Conservation (phyloP, 2,329 filamentous ascomycete genomes). For the Byssothecium circinans region DNA sequence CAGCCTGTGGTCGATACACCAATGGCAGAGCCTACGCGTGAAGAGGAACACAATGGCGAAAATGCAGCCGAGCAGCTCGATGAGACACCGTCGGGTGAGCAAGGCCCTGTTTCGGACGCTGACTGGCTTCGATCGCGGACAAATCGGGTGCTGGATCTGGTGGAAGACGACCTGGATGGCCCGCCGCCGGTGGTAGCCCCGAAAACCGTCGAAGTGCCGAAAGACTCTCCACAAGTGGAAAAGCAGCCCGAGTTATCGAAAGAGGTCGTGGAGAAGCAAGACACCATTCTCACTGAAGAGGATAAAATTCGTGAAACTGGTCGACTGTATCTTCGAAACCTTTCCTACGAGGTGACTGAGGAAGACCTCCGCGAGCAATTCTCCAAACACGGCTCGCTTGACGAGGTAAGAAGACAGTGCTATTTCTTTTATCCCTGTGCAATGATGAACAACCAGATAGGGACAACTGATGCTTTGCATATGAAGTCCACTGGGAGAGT, state of each 20-base stretch:
- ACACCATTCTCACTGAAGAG: constrained; percentile 48
- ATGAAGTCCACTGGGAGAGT: constrained; percentile 91
- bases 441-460: constrained; percentile 98
- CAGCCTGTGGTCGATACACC: background rate
- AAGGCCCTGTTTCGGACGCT: constrained; percentile 66
- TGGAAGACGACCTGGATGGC: constrained; percentile 68
- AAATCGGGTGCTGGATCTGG: constrained; percentile 79
- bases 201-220: constrained; percentile 4
- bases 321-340: constrained; percentile 84
- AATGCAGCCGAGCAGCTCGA: constrained; percentile 22
- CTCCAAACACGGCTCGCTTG: constrained; percentile 69
- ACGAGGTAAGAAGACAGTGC: constrained; percentile 72
- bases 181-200: constrained; percentile 10
- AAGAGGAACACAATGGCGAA: constrained; percentile 4
- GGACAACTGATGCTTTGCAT: constrained; percentile 97
- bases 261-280: constrained; percentile 39
- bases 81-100: constrained; percentile 21
- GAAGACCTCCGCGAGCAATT: constrained; percentile 76
- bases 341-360: constrained; percentile 78
- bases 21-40: constrained; percentile 1
- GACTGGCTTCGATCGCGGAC: constrained; percentile 93
- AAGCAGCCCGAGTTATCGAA: constrained; percentile 6
- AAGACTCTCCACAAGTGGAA: constrained; percentile 15
- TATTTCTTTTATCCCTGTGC: constrained; percentile 19
- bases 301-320: constrained; percentile 70